Evolutionary conservation across 768 basidiomycete species (phyloP), one percentile per base, ranked within the genome.

Genomic region (Pleurotus tuber-regium): DNA sequence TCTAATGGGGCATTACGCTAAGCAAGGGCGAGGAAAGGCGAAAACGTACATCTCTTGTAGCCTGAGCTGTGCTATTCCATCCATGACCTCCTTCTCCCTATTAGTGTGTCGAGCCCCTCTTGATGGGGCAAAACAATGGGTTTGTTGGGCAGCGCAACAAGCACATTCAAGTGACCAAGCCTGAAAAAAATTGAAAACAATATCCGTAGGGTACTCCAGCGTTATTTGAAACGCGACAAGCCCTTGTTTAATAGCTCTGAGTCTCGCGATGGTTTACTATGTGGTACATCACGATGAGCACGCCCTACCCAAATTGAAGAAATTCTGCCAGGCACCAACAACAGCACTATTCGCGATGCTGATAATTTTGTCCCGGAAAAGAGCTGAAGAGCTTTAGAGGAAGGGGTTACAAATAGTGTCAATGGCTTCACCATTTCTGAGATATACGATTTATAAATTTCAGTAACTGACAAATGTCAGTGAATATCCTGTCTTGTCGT

Each of bases 131-230:
- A 75, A 11, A 92, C 82, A 26, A 92, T 70, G 0, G 84, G 84
- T 28, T 90, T 60, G 54, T 84, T 82, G 2, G 79, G 73, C 0
- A 84, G 81, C 12, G 93, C 77, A 46, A 83, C 80, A 60, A 96
- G 95, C 51, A 93, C 87, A 67, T 96, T 97, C 35, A 61, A 93
- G 66, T 8, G 83, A 85, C 92, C 93, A 96, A 0, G 84, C 86
- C 68, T 93, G 92, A 59, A 97, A 90, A 62, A 87, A 89, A 65
- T 97, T 92, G 54, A 95, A 91, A 0, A 92, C 93, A 39, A 91
- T 78, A 61, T 97, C 93, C 38, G 89, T 86, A 58, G 94, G 92
- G 50, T 83, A 83, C 61, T 94, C 90, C 11, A 97, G 76, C 38
- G 95, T 76, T 0, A 92, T 94, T 65, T 95, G 90, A 56, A 96